A percentile compares a stretch with the other conserved stretches of the same genome.
These are phyloP conservation scores for Phascolomyces articulosus DNA, from an alignment of 371 early-diverging fungal species.

Conservation along the genomic window DNA sequence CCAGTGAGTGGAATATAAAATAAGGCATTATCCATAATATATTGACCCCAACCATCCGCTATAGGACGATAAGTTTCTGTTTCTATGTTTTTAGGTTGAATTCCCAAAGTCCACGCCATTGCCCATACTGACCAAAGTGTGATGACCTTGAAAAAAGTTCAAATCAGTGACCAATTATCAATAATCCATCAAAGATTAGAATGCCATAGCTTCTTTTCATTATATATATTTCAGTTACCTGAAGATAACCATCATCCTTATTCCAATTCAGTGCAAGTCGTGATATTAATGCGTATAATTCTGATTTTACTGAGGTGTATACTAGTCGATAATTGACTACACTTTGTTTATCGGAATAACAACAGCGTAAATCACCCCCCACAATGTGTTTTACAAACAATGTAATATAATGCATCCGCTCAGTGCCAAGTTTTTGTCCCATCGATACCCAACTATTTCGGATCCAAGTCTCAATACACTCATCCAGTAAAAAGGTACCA, in stretches of 20 bases:
- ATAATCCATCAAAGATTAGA: too few relatives aligned
- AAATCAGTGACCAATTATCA: neutral
- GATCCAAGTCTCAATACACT: slow-evolving; percentile 36
- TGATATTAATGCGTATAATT: slow-evolving; percentile 35
- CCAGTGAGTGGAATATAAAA: slow-evolving; percentile 32
- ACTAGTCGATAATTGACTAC: slow-evolving; percentile 4
- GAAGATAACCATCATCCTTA: slow-evolving; percentile 29
- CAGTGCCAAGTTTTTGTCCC: slow-evolving; percentile 19
- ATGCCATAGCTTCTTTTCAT: neutral
- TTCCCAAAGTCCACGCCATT: slow-evolving; percentile 33
- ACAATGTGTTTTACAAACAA: slow-evolving; percentile 32
- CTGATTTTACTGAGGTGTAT: slow-evolving; percentile 23
- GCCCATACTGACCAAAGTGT: slow-evolving; percentile 41
- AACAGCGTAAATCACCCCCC: slow-evolving; percentile 26
- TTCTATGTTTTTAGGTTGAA: neutral
- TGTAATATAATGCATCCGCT: slow-evolving; percentile 24
- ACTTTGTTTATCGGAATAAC: neutral
- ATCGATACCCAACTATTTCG: slow-evolving; percentile 30
- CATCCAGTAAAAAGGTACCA: slow-evolving; percentile 32
- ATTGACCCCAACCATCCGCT: slow-evolving; percentile 23
- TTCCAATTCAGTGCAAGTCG: slow-evolving; percentile 36
- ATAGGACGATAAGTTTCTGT: slow-evolving; percentile 10
- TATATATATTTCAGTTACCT: slow-evolving; percentile 6
- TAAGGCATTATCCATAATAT: slow-evolving; percentile 34
- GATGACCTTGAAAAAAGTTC: slow-evolving; percentile 11